Conservation (phyloP, 2,329 filamentous ascomycete species). For the Clonostachys chloroleuca region DNA sequence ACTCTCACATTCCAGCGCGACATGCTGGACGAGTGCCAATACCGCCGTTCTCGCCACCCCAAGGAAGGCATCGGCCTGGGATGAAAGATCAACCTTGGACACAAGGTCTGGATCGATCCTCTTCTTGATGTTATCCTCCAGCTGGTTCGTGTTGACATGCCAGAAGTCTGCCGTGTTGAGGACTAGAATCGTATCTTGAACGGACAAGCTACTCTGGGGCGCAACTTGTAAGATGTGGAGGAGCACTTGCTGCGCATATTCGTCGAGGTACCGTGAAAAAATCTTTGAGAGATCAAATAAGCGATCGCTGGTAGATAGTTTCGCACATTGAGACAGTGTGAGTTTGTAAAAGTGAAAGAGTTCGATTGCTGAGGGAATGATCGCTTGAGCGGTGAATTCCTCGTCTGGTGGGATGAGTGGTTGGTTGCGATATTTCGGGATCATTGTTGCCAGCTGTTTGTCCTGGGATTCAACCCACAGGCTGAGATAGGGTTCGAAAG, state of each 20-base stretch:
- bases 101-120: constrained; percentile 78
- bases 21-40: constrained; percentile 75
- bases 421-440: constrained; percentile 83
- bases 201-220: constrained; percentile 42
- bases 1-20: constrained; percentile 77
- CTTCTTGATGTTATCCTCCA: constrained; percentile 92
- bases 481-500: constrained; percentile 95
- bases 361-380: constrained; percentile 91
- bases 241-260: constrained; percentile 91
- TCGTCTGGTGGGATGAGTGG: constrained; percentile 79
- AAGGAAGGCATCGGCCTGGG: constrained; percentile 91
- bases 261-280: constrained; percentile 89
- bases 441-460: constrained; percentile 75
- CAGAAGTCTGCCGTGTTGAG: constrained; percentile 98
- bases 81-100: constrained; percentile 78
- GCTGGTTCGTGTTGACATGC: constrained; percentile 85
- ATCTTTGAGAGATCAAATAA: constrained; percentile 80
- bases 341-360: constrained; percentile 96
- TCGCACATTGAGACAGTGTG: constrained; percentile 89
- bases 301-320: constrained; percentile 85
- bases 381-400: constrained; percentile 85
- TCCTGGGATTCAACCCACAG: constrained; percentile 97
- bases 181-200: constrained; percentile 80
- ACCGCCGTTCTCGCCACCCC: constrained; percentile 89
- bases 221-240: constrained; percentile 62